Base-by-base conservation (phyloP, 495 filamentous ascomycete genomes). In the Penicillium verhagenii region DNA sequence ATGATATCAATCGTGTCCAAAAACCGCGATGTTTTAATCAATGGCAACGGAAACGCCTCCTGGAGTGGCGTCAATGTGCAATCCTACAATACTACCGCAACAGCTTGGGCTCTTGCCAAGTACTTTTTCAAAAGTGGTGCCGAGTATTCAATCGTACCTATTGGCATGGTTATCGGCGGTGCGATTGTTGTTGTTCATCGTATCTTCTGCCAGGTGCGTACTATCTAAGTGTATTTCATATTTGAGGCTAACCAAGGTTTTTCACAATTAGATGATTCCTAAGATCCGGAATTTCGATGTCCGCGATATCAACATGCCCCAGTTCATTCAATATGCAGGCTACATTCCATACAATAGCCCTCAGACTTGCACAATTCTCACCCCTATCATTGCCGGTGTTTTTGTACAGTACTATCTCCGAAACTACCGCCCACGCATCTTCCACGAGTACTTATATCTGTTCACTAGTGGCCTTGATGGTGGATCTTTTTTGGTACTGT, bases 401-500 rank as follows among this genome's bases (percentile, higher is more conserved):
- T 75, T 72, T 48, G 61, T 68, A 6, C 83, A 86, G 63, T 75
- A 69, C 47, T 86, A 77, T 46, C 65, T 86, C 6, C 69, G 82
- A 6, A 75, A 77, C 52, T 70, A 77, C 46, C 42, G 63, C 0
- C 80, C 82, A 3, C 51, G 67, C 1, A 69, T 79, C 26, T 86
- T 83, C 68, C 76, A 77, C 58, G 74, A 85, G 54, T 85, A 82
- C 51, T 80, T 76, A 24, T 86, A 84, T 51, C 67, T 85, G 0
- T 59, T 85, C 6, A 73, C 75, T 0, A 82, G 72, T 3, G 82
- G 81, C 4, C 66, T 84, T 24, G 82, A 86, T 57, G 82, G 82
- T 31, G 82, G 73, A 5, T 74, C 68, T 40, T 70, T 77, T 42
- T 66, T 72, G 6, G 65, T 81, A 0, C 66, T 84, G 0, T 86